A percentile compares a stretch with the other conserved stretches of the same genome.
Evolutionary conservation across 768 basidiomycete species (phyloP).

Genomic region (Leccinum truebloodii): DNA sequence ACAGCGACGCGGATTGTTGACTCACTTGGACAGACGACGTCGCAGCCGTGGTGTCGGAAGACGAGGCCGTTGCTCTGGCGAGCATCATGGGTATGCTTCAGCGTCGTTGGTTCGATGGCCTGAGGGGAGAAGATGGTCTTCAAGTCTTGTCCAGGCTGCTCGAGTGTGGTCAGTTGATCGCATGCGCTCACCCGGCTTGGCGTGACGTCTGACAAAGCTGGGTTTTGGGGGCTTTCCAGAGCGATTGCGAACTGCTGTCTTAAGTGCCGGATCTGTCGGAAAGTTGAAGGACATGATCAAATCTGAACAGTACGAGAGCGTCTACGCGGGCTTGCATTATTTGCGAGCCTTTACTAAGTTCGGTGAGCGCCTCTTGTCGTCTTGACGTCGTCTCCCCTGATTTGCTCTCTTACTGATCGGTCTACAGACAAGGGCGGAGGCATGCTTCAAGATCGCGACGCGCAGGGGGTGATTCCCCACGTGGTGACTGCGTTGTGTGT

Average conservation of each 20-base stretch:
- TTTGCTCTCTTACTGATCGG: background rate
- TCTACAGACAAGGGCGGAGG: constrained; percentile 9
- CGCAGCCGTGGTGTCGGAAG: constrained; percentile 6
- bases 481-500: constrained; percentile 19
- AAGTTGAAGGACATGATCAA: constrained; percentile 19
- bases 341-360: constrained; percentile 20
- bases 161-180: constrained; percentile 21
- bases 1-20: background rate
- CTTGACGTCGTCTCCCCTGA: background rate
- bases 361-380: constrained; percentile 9
- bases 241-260: constrained; percentile 14
- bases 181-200: too few relatives aligned
- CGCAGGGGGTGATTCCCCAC: constrained; percentile 6
- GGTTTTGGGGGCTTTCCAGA: constrained; percentile 6
- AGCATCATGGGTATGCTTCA: constrained; percentile 24
- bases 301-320: constrained; percentile 3
- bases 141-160: constrained; percentile 20
- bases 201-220: background rate
- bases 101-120: constrained; percentile 31
- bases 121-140: constrained; percentile 29
- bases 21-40: constrained; percentile 18
- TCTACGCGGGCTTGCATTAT: constrained; percentile 26
- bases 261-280: constrained; percentile 16
- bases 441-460: constrained; percentile 4
- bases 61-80: constrained; percentile 2